Percentiles rank a stretch among this genome's conserved stretches.
phyloP scores from a whole-genome alignment of 768 basidiomycete genomes.

The Phlegmacium glaucopus region DNA sequence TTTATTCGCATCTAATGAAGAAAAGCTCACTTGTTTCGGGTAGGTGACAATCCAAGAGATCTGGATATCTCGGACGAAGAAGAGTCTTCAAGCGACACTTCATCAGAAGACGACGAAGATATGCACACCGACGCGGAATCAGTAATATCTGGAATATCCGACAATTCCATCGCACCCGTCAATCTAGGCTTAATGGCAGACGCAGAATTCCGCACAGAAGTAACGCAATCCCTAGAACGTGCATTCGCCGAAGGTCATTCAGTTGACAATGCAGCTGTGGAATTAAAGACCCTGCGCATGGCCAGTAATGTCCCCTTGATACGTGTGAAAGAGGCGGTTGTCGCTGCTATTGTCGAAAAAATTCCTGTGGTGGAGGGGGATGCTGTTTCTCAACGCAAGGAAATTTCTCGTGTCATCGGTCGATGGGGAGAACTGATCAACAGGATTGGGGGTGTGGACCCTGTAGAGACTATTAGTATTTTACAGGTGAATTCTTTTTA shows the following conservation, averaged over 20 bases:
- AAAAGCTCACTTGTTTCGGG: no score
- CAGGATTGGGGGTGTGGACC: constrained; percentile 78
- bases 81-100: constrained; percentile 48
- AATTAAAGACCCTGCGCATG: constrained; percentile 96
- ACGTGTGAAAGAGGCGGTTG: constrained; percentile 85
- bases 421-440: constrained; percentile 85
- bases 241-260: constrained; percentile 91
- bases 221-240: constrained; percentile 81
- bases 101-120: constrained; percentile 39
- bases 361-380: constrained; percentile 61
- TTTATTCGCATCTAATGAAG: not conserved
- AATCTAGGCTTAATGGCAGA: constrained; percentile 42
- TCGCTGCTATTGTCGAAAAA: constrained; percentile 75
- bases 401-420: constrained; percentile 57
- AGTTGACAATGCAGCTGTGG: constrained; percentile 90
- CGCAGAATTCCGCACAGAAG: constrained; percentile 73
- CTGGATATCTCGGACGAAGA: constrained; percentile 58
- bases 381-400: constrained; percentile 54
- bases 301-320: constrained; percentile 88
- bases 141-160: constrained; percentile 46
- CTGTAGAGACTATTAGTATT: constrained; percentile 72
- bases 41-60: constrained; percentile 64
- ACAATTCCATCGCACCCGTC: constrained; percentile 40
- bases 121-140: constrained; percentile 30
- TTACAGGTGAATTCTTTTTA: constrained; percentile 57